Conservation (phyloP, 176 grass and related monocot species). For the Eremochloa ophiuroides region DNA sequence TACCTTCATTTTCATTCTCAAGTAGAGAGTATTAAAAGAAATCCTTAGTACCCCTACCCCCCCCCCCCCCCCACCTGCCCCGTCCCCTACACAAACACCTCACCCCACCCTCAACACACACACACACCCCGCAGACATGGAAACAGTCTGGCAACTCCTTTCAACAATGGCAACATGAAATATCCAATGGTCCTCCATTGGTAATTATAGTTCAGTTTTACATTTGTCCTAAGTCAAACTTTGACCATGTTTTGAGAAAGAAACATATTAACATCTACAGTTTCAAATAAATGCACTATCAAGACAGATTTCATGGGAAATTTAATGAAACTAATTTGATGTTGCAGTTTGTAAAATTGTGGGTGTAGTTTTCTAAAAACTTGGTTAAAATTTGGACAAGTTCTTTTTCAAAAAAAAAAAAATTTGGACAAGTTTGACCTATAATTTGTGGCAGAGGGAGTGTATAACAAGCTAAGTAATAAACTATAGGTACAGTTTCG, state of each 20-base stretch:
- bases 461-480: not conserved
- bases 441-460: not conserved
- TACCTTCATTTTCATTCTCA: not conserved
- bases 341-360: not conserved
- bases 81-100: no score
- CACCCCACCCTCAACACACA: no score
- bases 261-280: not conserved
- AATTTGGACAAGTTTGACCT: not conserved
- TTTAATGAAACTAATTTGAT: not conserved
- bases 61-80: no score
- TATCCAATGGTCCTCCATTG: not conserved
- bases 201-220: not conserved
- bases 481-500: not conserved
- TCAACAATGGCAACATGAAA: not conserved
- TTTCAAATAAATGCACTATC: not conserved
- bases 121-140: not conserved
- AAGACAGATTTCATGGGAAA: not conserved
- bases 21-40: constrained; percentile 4
- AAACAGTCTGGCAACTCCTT: not conserved
- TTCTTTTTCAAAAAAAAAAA: no score
- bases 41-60: not conserved
- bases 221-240: not conserved
- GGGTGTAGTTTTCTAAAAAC: not conserved
- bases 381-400: not conserved
- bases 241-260: not conserved